Conservation (phyloP, 208 protist species). For the Herpetomonas tarakana region DNA sequence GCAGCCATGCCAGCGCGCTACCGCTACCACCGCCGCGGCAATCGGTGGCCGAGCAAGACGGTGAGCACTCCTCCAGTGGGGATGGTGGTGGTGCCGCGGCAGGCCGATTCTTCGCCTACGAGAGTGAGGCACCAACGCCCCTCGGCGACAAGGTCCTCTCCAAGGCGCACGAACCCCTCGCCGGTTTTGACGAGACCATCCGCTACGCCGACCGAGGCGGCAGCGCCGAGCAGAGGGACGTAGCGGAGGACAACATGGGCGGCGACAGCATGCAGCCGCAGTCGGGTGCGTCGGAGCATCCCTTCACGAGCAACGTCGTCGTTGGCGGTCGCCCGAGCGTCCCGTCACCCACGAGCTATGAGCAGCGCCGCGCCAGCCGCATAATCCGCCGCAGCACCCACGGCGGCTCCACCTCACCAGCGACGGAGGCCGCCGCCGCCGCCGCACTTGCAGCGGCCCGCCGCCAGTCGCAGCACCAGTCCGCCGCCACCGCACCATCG, state of each 20-base stretch:
- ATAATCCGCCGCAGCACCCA: neutral
- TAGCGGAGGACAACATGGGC: neutral
- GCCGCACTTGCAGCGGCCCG: neutral
- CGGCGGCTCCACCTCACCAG: neutral
- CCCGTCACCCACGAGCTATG: neutral
- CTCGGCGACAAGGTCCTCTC: constrained; percentile 65
- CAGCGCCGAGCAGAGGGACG: neutral
- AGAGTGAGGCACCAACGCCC: constrained; percentile 8
- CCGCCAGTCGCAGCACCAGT: neutral
- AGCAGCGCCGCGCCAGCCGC: neutral
- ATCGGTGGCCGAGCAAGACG: neutral
- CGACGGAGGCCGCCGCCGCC: neutral
- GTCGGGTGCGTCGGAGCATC: neutral
- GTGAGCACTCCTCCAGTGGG: neutral
- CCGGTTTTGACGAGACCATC: constrained; percentile 1
- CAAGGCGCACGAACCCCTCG: constrained; percentile 41
- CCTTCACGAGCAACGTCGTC: neutral
- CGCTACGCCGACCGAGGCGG: neutral
- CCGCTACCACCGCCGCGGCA: no score
- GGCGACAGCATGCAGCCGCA: neutral
- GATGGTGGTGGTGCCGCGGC: neutral
- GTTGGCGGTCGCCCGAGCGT: no score
- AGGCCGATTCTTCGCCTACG: neutral
- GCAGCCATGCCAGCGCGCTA: neutral
- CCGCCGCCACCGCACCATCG: neutral